Base-by-base conservation (phyloP, 2,329 filamentous ascomycete species). In the Elsinoe necatrix region DNA sequence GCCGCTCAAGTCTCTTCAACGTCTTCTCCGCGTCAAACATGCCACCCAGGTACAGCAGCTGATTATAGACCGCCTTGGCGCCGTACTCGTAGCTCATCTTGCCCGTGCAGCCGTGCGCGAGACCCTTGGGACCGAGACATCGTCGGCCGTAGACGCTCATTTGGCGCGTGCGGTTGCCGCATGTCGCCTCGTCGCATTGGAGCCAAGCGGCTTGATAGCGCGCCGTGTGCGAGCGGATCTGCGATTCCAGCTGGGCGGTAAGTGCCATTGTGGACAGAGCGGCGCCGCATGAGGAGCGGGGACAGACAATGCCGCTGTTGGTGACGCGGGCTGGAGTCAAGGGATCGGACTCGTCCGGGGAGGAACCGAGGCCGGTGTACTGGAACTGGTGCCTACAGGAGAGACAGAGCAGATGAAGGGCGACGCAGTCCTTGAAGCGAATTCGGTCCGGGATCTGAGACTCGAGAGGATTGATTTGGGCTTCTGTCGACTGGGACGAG, bases 161-260 rank as follows among this genome's bases (percentile, higher is more conserved):
- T 69, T 95, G 89, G 50, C 92, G 82, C 1, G 93, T 97, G 57
- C 89, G 85, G 67, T 84, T 87, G 25, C 86, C 87, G 71, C 93
- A 98, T 31, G 87, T 84, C 1, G 87, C 76, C 69, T 98, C 93
- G 69, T 95, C 87, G 71, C 93, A 98, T 37, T 89, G 78, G 4
- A 98, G 81, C 85, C 89, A 95, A 59, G 84, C 90, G 66, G 95
- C 87, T 71, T 98, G 97, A 77, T 98, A 98, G 48, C 82, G 81
- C 8, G 87, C 79, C 5, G 89, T 87, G 64, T 90, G 82, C 31
- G 80, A 75, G 48, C 93, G 85, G 62, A 97, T 84, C 59, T 92
- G 86, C 56, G 83, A 79, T 69, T 98, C 93, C 4, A 97, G 77
- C 70, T 98, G 93, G 1, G 91, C 87, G 8, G 95, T 81, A 48